A percentile compares a stretch with the other conserved stretches of the same genome.
Evolutionary conservation across 805 yeast species (phyloP).

Genomic region (Lipomyces japonicus): DNA sequence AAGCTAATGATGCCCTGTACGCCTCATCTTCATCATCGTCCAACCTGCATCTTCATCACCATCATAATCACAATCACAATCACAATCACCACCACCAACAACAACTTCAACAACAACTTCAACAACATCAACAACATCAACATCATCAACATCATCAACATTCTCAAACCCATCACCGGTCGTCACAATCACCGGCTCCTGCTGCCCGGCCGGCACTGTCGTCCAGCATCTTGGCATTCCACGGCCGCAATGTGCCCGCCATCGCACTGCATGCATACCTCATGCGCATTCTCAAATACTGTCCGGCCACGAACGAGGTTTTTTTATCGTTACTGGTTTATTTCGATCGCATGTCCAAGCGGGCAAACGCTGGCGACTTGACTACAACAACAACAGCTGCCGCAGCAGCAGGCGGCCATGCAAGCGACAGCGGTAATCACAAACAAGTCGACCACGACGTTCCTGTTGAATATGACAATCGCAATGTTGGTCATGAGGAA

Average conservation of each 20-base stretch:
- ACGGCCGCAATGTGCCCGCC: constrained; percentile 96
- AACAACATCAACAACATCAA: constrained; percentile 16
- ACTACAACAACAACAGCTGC: background rate
- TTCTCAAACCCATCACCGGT: constrained; percentile 21
- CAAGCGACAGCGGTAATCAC: too few species aligned
- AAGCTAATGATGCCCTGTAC: constrained; percentile 80
- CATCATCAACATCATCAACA: constrained; percentile 17
- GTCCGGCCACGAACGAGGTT: constrained; percentile 98
- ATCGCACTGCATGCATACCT: constrained; percentile 85
- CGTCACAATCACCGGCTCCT: constrained; percentile 1
- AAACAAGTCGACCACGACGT: too few species aligned
- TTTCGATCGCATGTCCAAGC: constrained; percentile 87
- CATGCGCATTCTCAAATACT: constrained; percentile 85
- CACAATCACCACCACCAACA: constrained; percentile 11
- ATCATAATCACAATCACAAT: constrained; percentile 19
- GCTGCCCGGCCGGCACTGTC: constrained; percentile 11
- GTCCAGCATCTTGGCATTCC: constrained; percentile 65
- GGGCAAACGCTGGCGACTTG: constrained; percentile 50
- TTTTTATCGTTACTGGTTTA: constrained; percentile 85
- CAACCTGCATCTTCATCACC: constrained; percentile 23
- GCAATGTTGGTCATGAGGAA: background rate
- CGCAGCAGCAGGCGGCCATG: too few species aligned
- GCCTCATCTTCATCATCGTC: constrained; percentile 44
- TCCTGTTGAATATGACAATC: too few species aligned
- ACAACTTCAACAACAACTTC: constrained; percentile 6